Conservation (phyloP, 2,329 filamentous ascomycete genomes). For the Neurospora sp. region DNA sequence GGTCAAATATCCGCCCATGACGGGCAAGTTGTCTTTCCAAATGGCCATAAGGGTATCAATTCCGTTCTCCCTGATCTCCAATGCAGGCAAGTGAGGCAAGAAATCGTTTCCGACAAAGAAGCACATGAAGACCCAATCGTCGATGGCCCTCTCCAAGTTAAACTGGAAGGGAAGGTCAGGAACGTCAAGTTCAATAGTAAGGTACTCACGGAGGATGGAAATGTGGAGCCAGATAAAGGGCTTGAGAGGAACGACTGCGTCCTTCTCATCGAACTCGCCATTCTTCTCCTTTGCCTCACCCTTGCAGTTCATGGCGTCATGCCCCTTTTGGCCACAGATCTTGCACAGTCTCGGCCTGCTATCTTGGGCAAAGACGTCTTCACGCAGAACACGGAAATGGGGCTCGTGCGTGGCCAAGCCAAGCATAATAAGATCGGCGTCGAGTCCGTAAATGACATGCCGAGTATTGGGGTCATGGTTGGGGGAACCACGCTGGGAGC, state of each 20-base stretch:
- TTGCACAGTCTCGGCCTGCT: slow-evolving; percentile 73
- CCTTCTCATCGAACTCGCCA: slow-evolving; percentile 74
- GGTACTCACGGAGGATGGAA: slow-evolving; percentile 80
- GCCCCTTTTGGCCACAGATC: slow-evolving; percentile 85
- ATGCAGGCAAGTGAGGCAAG: slow-evolving; percentile 87
- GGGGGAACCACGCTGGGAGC: slow-evolving; percentile 81
- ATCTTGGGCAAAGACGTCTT: slow-evolving; percentile 93
- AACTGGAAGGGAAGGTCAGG: slow-evolving; percentile 77
- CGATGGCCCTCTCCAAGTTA: slow-evolving; percentile 86
- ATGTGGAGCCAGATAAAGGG: slow-evolving; percentile 99
- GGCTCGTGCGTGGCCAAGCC: slow-evolving; percentile 95
- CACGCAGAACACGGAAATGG: slow-evolving; percentile 88
- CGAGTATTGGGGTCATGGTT: slow-evolving; percentile 94
- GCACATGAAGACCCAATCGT: slow-evolving; percentile 98
- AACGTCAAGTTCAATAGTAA: slow-evolving; percentile 80
- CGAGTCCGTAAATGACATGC: slow-evolving; percentile 95
- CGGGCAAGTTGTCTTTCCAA: slow-evolving; percentile 84
- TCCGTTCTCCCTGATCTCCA: slow-evolving; percentile 93
- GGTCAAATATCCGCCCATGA: slow-evolving; percentile 92
- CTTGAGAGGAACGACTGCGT: slow-evolving; percentile 60
- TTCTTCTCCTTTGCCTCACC: slow-evolving; percentile 69
- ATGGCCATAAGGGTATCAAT: slow-evolving; percentile 96
- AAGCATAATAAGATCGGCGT: slow-evolving; percentile 98
- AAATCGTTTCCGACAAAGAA: slow-evolving; percentile 99
- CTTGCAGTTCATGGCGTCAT: slow-evolving; percentile 77